Evolutionary conservation across 2,329 filamentous ascomycete genomes (phyloP).

Genomic region (Hypoxylon sp.): DNA sequence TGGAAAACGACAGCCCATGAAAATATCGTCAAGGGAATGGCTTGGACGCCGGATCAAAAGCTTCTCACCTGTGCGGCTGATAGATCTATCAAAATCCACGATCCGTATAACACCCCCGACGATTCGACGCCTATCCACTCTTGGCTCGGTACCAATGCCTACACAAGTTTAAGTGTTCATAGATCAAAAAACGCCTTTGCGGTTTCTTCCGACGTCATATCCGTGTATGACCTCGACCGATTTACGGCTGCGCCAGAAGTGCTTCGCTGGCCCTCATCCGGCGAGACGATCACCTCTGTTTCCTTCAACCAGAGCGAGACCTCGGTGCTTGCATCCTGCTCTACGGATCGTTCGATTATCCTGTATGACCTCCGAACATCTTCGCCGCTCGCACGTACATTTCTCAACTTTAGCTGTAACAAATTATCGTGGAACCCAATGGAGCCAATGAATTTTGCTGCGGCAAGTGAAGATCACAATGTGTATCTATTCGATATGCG

Average conservation of each 20-base stretch:
- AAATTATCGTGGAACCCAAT: constrained; percentile 93
- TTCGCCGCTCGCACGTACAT: constrained; percentile 82
- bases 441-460: constrained; percentile 95
- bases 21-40: constrained; percentile 91
- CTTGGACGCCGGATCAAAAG: constrained; percentile 88
- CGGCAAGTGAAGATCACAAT: constrained; percentile 93
- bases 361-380: constrained; percentile 93
- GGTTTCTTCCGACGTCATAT: constrained; percentile 77
- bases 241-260: constrained; percentile 85
- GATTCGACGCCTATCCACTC: constrained; percentile 81
- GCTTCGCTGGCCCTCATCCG: constrained; percentile 85
- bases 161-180: constrained; percentile 87
- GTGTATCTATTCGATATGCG: constrained; percentile 91
- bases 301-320: constrained; percentile 96
- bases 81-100: constrained; percentile 88
- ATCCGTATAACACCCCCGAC: constrained; percentile 81
- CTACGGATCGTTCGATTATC: constrained; percentile 86
- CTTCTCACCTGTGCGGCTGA: constrained; percentile 89
- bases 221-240: constrained; percentile 87
- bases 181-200: constrained; percentile 83
- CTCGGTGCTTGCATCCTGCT: constrained; percentile 86
- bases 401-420: constrained; percentile 86
- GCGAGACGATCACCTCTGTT: constrained; percentile 89
- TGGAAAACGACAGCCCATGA: constrained; percentile 93
- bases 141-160: constrained; percentile 85